phyloP scores from a whole-genome alignment of 1,284 basidiomycete species.

The Trichosporon sp. region DNA sequence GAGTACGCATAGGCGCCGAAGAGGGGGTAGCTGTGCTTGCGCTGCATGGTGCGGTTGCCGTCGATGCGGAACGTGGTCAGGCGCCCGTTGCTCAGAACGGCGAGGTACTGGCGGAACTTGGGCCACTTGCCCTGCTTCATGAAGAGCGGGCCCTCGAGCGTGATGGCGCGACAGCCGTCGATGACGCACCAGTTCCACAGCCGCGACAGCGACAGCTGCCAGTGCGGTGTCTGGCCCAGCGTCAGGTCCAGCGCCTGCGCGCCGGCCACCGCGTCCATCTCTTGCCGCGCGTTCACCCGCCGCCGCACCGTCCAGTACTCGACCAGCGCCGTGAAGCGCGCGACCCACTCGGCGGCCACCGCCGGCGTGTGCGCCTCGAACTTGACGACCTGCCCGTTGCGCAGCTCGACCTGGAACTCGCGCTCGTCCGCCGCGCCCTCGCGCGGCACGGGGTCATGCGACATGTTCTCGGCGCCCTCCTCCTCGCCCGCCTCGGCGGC shows the following conservation, averaged over 20 bases:
- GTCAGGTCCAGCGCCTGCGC: background rate
- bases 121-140: constrained; percentile 31
- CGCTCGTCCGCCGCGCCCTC: constrained; percentile 15
- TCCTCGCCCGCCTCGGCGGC: background rate
- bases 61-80: constrained; percentile 41
- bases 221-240: background rate
- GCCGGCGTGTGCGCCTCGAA: constrained; percentile 28
- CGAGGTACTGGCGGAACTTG: constrained; percentile 36
- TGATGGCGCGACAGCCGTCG: constrained; percentile 40
- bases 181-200: constrained; percentile 49
- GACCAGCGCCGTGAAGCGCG: constrained; percentile 27
- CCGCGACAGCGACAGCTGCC: constrained; percentile 15
- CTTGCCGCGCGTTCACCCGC: constrained; percentile 41
- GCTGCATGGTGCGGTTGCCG: constrained; percentile 25
- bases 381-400: constrained; percentile 1
- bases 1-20: constrained; percentile 49
- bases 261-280: constrained; percentile 37
- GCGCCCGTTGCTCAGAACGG: constrained; percentile 36
- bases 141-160: constrained; percentile 39
- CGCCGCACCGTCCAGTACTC: constrained; percentile 41
- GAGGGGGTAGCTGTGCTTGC: constrained; percentile 37
- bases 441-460: constrained; percentile 1
- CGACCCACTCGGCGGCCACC: constrained; percentile 44
- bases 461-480: background rate
- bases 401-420: constrained; percentile 33